Conservation (phyloP, 352 stramenopile species). For the Phytophthora sp. region DNA sequence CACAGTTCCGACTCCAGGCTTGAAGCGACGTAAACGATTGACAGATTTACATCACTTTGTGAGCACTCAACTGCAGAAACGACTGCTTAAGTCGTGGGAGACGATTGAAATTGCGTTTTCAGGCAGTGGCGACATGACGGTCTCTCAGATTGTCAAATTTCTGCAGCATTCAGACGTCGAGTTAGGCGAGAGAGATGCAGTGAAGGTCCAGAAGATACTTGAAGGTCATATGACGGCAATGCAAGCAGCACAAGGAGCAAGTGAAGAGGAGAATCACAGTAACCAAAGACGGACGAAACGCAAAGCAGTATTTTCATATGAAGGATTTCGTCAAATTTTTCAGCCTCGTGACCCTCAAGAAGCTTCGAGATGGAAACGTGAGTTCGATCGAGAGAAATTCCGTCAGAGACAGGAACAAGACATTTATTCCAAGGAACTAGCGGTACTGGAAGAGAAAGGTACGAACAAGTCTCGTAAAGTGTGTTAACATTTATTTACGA, state of each 20-base stretch:
- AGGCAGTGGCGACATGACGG: constrained; percentile 67
- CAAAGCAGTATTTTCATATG: constrained; percentile 58
- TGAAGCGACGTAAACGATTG: constrained; percentile 59
- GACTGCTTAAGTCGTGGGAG: constrained; percentile 72
- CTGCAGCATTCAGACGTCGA: constrained; percentile 73
- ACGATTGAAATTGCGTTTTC: constrained; percentile 76
- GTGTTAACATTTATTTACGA: neutral
- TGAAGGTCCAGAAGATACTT: constrained; percentile 67
- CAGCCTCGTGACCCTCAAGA: constrained; percentile 58
- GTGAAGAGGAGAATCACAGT: constrained; percentile 9
- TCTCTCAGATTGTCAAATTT: constrained; percentile 75
- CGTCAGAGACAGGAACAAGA: constrained; percentile 67
- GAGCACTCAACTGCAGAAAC: constrained; percentile 68
- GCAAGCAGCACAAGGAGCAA: constrained; percentile 15
- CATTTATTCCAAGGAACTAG: constrained; percentile 70
- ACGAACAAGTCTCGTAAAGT: neutral
- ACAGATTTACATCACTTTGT: constrained; percentile 73
- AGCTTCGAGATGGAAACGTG: constrained; percentile 58
- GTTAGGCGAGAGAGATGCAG: constrained; percentile 56
- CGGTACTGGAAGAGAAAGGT: constrained; percentile 75
- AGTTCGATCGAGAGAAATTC: constrained; percentile 74
- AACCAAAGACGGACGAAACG: constrained; percentile 18
- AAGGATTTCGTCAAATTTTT: constrained; percentile 71
- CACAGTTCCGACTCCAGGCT: constrained; percentile 41
- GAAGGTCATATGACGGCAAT: constrained; percentile 45